Evolutionary conservation across 2,329 filamentous ascomycete species (phyloP).

Genomic region (Paracamarosporium sp.): DNA sequence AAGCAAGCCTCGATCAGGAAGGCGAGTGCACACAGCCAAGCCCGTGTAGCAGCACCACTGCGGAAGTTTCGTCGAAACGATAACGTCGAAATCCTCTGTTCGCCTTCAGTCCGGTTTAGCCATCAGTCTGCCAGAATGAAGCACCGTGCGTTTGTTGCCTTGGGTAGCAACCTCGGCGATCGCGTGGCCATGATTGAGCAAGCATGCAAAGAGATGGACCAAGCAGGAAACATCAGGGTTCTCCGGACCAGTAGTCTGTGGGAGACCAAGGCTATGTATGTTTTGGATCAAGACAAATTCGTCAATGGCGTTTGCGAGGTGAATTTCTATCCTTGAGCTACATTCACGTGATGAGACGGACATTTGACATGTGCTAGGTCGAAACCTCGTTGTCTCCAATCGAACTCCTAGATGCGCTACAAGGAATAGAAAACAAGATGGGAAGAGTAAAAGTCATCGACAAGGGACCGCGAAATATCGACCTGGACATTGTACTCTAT

Average conservation of each 20-base stretch:
- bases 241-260: conserved; percentile 85
- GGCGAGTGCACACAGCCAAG: background rate
- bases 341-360: conserved; percentile 5
- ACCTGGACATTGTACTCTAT: conserved; percentile 90
- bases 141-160: conserved; percentile 75
- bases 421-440: conserved; percentile 80
- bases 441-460: conserved; percentile 85
- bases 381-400: conserved; percentile 79
- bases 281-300: conserved; percentile 85
- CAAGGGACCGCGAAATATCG: conserved; percentile 93
- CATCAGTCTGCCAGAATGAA: conserved; percentile 19
- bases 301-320: conserved; percentile 94
- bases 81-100: background rate
- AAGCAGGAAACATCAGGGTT: conserved; percentile 70
- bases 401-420: conserved; percentile 78
- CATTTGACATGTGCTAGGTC: conserved; percentile 61
- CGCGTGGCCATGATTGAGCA: conserved; percentile 83
- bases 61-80: background rate
- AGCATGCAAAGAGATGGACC: conserved; percentile 80
- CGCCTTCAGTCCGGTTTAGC: conserved; percentile 11
- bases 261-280: conserved; percentile 97
- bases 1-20: background rate
- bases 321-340: conserved; percentile 34
- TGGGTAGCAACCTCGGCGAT: conserved; percentile 93
- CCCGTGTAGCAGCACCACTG: background rate